A percentile compares a stretch with the other conserved stretches of the same genome.
Conservation (phyloP, 345 rosid species). For the Pistacia vera region DNA sequence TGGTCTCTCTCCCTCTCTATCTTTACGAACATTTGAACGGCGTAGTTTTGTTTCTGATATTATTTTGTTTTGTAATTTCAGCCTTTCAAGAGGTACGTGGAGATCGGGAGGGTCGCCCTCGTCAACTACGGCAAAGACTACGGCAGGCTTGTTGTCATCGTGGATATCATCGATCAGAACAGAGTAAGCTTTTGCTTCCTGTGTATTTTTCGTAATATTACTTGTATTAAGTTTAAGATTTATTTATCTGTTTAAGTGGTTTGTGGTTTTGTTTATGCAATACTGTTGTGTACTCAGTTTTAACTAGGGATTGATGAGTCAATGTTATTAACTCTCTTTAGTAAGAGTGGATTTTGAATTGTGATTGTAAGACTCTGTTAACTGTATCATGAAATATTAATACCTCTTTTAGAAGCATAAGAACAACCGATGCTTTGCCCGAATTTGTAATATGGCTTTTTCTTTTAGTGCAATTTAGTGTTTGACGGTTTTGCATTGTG, state of each 20-base stretch:
- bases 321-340: too few relatives aligned
- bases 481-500: neutral
- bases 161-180: conserved; percentile 89
- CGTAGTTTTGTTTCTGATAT: neutral
- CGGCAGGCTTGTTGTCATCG: conserved; percentile 85
- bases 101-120: conserved; percentile 89
- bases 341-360: too few relatives aligned
- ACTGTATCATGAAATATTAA: too few relatives aligned
- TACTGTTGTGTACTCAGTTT: too few relatives aligned
- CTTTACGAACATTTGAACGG: neutral
- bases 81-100: conserved; percentile 92
- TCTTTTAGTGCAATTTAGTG: neutral
- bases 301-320: too few relatives aligned
- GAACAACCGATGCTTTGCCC: neutral
- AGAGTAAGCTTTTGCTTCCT: conserved; percentile 42
- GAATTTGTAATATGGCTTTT: too few relatives aligned
- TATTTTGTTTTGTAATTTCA: conserved; percentile 17
- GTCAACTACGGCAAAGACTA: conserved; percentile 88
- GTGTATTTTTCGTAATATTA: neutral
- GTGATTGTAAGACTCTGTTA: too few relatives aligned
- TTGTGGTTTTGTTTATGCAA: neutral
- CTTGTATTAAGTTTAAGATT: neutral
- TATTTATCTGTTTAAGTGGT: neutral
- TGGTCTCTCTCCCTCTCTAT: neutral
- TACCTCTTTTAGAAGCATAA: too few relatives aligned